Conservation (phyloP, 2,329 filamentous ascomycete genomes). For the Verticillium isaacii region DNA sequence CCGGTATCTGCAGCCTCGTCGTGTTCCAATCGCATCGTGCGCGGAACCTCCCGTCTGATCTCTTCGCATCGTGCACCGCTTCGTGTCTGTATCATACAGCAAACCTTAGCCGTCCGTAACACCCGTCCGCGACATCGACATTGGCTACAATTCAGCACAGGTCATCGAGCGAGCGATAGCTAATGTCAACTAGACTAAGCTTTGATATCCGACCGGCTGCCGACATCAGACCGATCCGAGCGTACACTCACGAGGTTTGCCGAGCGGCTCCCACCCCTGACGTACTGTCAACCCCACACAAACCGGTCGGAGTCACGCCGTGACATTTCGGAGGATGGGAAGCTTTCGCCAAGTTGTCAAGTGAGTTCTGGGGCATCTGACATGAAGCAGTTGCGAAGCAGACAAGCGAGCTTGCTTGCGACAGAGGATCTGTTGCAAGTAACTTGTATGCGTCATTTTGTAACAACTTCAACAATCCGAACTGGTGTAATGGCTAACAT, state of each 20-base stretch:
- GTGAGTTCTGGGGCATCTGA: no score
- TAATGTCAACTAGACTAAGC: background rate
- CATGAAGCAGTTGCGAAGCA: no score
- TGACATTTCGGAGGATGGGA: no score
- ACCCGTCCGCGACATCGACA: background rate
- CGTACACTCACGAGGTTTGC: background rate
- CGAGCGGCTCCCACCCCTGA: background rate
- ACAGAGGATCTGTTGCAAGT: no score
- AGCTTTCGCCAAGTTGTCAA: no score
- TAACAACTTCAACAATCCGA: background rate
- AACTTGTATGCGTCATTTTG: background rate
- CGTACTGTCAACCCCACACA: background rate
- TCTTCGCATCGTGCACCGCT: background rate
- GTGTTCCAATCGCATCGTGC: background rate
- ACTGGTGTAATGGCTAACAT: background rate
- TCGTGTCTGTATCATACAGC: background rate
- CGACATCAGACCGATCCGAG: background rate
- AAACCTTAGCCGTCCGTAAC: background rate
- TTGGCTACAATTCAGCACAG: background rate
- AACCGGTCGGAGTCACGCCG: background rate
- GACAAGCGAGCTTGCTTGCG: no score
- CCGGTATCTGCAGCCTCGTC: background rate
- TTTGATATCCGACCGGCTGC: background rate
- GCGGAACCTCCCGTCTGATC: background rate
- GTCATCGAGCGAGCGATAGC: background rate